Conservation (phyloP, 108 stramenopile species). For the Stephanodiscus minutulus region DNA sequence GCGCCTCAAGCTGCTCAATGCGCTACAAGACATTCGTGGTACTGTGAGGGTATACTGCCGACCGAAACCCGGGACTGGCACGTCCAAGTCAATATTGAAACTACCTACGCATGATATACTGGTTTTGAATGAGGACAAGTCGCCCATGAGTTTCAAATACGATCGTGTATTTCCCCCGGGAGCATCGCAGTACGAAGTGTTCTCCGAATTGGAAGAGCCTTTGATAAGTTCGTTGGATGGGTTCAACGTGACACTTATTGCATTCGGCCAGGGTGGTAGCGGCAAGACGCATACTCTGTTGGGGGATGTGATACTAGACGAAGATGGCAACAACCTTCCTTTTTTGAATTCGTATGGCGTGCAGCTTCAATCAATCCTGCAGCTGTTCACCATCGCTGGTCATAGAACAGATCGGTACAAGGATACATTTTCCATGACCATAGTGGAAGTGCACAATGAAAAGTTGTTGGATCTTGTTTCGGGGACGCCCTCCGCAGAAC, state of each 20-base stretch:
- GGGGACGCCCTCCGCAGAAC: constrained; percentile 68
- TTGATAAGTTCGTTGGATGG: constrained; percentile 93
- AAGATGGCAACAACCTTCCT: constrained; percentile 34
- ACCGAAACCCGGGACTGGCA: constrained; percentile 36
- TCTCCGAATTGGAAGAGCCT: constrained; percentile 87
- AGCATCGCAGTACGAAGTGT: constrained; percentile 80
- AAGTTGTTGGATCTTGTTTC: constrained; percentile 70
- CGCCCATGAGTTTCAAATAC: constrained; percentile 82
- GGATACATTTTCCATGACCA: constrained; percentile 67
- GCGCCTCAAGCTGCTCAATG: constrained; percentile 71
- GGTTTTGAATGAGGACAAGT: constrained; percentile 58
- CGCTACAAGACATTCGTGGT: constrained; percentile 82
- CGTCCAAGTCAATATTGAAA: constrained; percentile 32
- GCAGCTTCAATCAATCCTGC: constrained; percentile 62
- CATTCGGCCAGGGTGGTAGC: constrained; percentile 90
- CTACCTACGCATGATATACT: constrained; percentile 74
- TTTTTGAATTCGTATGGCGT: constrained; percentile 56
- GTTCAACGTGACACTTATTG: constrained; percentile 93
- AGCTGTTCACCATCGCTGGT: constrained; percentile 69
- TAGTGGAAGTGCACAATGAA: constrained; percentile 83
- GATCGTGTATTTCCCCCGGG: constrained; percentile 86
- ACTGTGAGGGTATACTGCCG: constrained; percentile 82
- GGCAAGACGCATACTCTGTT: constrained; percentile 97
- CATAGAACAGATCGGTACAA: constrained; percentile 71
- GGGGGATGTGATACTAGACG: constrained; percentile 47